Evolutionary conservation across 2,329 filamentous ascomycete genomes (phyloP).

Genomic region (Pseudocercospora fuligena): DNA sequence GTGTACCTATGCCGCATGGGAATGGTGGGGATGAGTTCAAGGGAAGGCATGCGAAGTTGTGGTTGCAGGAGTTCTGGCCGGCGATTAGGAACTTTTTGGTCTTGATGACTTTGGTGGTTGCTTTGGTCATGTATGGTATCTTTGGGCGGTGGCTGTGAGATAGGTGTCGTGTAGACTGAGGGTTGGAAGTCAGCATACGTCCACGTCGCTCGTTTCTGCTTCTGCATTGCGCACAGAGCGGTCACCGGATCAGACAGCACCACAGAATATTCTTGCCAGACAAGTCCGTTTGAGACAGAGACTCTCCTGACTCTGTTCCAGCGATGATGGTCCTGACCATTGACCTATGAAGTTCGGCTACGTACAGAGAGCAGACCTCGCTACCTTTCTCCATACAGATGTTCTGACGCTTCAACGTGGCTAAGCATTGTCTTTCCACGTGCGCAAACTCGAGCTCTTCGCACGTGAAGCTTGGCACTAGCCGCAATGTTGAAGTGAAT

Average conservation of each 20-base stretch:
- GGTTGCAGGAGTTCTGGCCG: constrained; percentile 1
- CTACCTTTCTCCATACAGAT: background rate
- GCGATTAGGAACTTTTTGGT: background rate
- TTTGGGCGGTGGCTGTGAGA: background rate
- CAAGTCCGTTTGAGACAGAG: background rate
- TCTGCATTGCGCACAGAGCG: too few relatives aligned
- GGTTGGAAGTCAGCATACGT: background rate
- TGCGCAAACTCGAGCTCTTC: background rate
- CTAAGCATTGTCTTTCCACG: too few relatives aligned
- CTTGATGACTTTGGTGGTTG: background rate
- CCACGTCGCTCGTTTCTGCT: too few relatives aligned
- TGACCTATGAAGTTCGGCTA: background rate
- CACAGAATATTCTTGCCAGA: background rate
- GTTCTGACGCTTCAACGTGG: background rate
- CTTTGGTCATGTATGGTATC: background rate
- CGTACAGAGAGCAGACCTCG: background rate
- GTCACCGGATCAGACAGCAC: background rate
- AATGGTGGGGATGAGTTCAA: constrained; percentile 4
- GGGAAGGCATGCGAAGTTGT: constrained; percentile 2
- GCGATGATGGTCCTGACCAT: background rate
- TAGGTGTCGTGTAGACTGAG: background rate
- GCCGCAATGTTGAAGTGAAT: background rate
- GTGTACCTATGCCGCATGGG: background rate
- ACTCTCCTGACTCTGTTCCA: background rate
- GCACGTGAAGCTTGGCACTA: background rate